These are phyloP conservation scores for Nicotiana noctiflora DNA, from an alignment of 257 asterid species.

Conservation along the genomic window DNA sequence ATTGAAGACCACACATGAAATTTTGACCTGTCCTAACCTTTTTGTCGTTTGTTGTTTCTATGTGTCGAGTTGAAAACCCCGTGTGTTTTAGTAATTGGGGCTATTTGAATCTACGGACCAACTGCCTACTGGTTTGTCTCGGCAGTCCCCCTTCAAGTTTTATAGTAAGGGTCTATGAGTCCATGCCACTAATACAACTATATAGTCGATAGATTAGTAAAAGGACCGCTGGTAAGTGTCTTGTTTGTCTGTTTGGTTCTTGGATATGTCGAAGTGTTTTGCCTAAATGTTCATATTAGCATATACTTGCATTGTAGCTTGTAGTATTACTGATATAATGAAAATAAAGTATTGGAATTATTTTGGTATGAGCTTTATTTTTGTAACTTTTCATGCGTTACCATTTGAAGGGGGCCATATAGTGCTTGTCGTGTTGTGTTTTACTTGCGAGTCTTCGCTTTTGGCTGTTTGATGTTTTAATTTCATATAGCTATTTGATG, in stretches of 20 bases:
- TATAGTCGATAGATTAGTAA: neutral
- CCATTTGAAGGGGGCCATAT: neutral
- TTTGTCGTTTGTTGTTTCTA: neutral
- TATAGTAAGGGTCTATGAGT: slow-evolving; percentile 49
- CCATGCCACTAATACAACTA: slow-evolving; percentile 8
- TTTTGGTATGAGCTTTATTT: neutral
- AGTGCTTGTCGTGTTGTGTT: neutral
- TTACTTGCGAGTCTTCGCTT: neutral
- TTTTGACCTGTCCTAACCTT: slow-evolving; percentile 23
- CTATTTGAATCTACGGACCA: neutral
- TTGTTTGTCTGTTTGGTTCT: neutral
- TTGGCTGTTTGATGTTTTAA: neutral
- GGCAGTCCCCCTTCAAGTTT: slow-evolving; percentile 45
- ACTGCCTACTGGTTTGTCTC: neutral
- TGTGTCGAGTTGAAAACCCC: neutral
- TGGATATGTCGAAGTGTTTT: neutral
- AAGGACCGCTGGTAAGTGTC: neutral
- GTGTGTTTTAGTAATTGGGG: slow-evolving; percentile 13
- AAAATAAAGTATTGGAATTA: neutral
- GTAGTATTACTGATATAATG: neutral
- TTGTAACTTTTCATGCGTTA: neutral
- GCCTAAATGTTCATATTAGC: neutral
- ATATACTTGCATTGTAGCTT: neutral
- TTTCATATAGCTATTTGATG: neutral
- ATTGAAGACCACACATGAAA: slow-evolving; percentile 39